Conservation (phyloP, 345 rosid genomes). For the Citrus maxima region DNA sequence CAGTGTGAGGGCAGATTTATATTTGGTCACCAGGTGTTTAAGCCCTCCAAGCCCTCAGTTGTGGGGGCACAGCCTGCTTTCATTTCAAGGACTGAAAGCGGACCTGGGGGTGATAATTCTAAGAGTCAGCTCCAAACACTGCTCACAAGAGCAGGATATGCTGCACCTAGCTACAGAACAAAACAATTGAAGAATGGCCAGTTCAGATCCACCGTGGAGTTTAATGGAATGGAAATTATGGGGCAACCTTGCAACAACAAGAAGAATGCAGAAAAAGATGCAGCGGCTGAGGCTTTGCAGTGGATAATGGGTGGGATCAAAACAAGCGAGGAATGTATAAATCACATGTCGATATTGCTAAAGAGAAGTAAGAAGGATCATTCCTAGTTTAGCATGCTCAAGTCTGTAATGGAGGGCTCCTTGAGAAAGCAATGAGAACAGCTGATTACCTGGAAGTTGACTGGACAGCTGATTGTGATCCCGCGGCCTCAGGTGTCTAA, state of each 20-base stretch:
- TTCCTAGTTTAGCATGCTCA: slow-evolving; percentile 18
- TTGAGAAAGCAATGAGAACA: neutral
- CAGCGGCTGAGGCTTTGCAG: slow-evolving; percentile 85
- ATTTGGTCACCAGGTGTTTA: slow-evolving; percentile 55
- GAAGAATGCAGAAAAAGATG: slow-evolving; percentile 95
- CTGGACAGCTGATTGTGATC: neutral
- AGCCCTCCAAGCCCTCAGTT: slow-evolving; percentile 28
- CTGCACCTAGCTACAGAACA: slow-evolving; percentile 69
- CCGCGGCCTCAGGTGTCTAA: neutral
- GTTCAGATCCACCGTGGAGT: slow-evolving; percentile 70
- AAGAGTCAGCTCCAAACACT: slow-evolving; percentile 91
- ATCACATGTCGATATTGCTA: slow-evolving; percentile 62
- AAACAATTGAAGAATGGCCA: slow-evolving; percentile 68
- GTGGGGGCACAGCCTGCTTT: slow-evolving; percentile 30
- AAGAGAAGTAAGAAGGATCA: slow-evolving; percentile 79
- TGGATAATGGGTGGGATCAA: slow-evolving; percentile 62
- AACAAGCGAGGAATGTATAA: slow-evolving; percentile 44
- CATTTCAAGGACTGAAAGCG: slow-evolving; percentile 57
- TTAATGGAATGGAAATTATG: slow-evolving; percentile 66
- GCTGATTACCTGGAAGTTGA: neutral
- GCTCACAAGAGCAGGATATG: slow-evolving; percentile 72
- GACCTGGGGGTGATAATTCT: slow-evolving; percentile 87
- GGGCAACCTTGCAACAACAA: slow-evolving; percentile 87
- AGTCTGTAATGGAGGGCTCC: neutral
- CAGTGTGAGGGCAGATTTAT: slow-evolving; percentile 69